Evolutionary conservation across 1,139 yeast species (phyloP), one percentile per base, ranked within the genome.

Genomic region (Suhomyces ambrosiae): DNA sequence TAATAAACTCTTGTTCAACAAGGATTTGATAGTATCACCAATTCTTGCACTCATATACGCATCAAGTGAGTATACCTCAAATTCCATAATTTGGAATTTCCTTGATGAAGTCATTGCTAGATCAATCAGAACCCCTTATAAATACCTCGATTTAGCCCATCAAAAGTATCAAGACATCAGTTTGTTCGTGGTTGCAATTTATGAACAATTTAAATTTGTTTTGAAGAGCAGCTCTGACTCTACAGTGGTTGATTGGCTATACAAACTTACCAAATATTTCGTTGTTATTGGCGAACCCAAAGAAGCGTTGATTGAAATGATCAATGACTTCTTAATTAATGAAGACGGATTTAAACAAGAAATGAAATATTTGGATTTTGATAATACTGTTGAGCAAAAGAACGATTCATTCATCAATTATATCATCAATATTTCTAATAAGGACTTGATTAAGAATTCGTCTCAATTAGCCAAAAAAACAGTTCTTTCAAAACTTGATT

Each of bases 91-190:
- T 19, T 84, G 88, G 83, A 65, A 65, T 11, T 58, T 87, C 26
- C 48, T 90, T 11, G 95, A 89, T 54, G 94, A 89, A 55, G 68
- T 86, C 0, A 71, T 87, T 18, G 68, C 88, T 1, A 73, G 96
- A 47, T 71, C 82, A 43, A 71, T 84, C 37, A 74, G 79, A 43
- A 64, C 87, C 1, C 97, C 97, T 0, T 92, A 84, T 61, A 88
- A 86, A 54, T 90, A 88, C 49, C 74, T 87, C 37, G 97, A 90
- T 54, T 53, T 70, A 41, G 71, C 86, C 1, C 76, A 75, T 35
- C 50, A 56, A 2, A 56, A 58, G 10, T 60, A 56, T 33, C 44
- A 60, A 10, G 64, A 61, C 6, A 45, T 82, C 11, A 86, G 95
- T 51, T 84, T 94, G 0, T 79, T 88, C 41, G 55, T 79, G 2